Evolutionary conservation across 1,284 basidiomycete genomes (phyloP), one percentile per base, ranked within the genome.

Genomic region (Chalciporus piperatoides): DNA sequence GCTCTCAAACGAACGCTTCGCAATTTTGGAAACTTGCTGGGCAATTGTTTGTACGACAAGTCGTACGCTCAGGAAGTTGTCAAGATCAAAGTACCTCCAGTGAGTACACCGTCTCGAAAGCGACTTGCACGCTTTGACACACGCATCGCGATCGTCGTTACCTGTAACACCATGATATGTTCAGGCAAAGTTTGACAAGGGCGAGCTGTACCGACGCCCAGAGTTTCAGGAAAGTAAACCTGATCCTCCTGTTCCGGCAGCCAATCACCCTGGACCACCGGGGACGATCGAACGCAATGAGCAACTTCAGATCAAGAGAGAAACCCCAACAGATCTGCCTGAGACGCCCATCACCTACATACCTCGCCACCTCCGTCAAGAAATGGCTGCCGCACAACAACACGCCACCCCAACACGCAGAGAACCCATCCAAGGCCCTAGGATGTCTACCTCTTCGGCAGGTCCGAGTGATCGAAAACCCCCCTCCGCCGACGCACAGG

Each of bases 11-110:
- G 96, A 30, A 82, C 92, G 0, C 74, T 99, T 17, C 80, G 92
- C 43, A 92, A 86, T 57, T 99, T 99, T 67, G 96, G 97, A 43
- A 96, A 95, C 64, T 73, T 98, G 1, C 76, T 98, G 9, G 96
- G 95, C 7, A 97, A 97, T 63, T 99, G 96, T 68, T 71, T 97
- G 21, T 98, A 98, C 63, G 96, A 98, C 71, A 95, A 94, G 69
- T 71, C 82, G 12, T 97, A 92, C 65, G 80, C 89, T 1, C 80
- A 86, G 51, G 87, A 95, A 60, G 78, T 98, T 12, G 73, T 83
- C 41, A 95, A 95, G 70, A 86, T 97, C 56, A 93, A 89, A 63
- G 82, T 88, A 1, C 79, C 80, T 36, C 81, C 83, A 2, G 92
- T 94, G 61, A 55, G 86, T 78, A 12, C 14, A 17, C 6, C 23